Evolutionary conservation across 2,329 filamentous ascomycete genomes (phyloP), one percentile per base, ranked within the genome.

Genomic region (Thielaviopsis populi): DNA sequence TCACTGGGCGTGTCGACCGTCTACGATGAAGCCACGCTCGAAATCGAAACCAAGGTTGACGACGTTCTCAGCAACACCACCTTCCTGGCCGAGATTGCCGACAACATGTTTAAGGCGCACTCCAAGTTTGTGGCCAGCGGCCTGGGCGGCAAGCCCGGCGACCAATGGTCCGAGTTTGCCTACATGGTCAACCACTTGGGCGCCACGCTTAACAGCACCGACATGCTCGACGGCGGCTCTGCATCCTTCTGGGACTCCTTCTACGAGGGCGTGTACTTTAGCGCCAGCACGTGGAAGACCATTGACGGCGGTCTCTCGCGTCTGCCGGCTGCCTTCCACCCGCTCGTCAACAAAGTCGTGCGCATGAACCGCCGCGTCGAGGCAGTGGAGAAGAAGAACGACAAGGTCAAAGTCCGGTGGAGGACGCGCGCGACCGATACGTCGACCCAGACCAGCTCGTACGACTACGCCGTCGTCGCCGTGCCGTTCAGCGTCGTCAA

Each of bases 391-490:
- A 74, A 82, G 64, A 74, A 77, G 1, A 65, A 82, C 63, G 74
- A 78, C 1, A 81, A 81, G 63, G 77, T 88, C 5, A 79, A 78
- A 0, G 75, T 89, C 1, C 75, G 80, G 24, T 87, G 81, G 79
- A 78, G 80, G 65, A 67, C 75, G 65, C 73, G 76, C 50, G 75
- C 73, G 68, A 77, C 70, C 58, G 72, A 73, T 42, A 63, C 68
- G 22, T 68, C 69, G 66, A 73, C 77, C 70, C 66, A 81, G 60
- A 78, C 74, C 54, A 75, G 78, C 30, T 76, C 78, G 1, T 86
- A 82, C 69, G 85, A 89, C 73, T 88, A 88, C 70, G 80, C 83
- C 33, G 75, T 88, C n/a, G 77, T 88, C 6, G 77, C 83, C 0
- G 79, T 80, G 0, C 85, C 85, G 0, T 87, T 88, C 72, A 79